A percentile compares a stretch with the other conserved stretches of the same genome.
phyloP scores from a whole-genome alignment of 2,329 filamentous ascomycete genomes.

The Fusarium algeriense region DNA sequence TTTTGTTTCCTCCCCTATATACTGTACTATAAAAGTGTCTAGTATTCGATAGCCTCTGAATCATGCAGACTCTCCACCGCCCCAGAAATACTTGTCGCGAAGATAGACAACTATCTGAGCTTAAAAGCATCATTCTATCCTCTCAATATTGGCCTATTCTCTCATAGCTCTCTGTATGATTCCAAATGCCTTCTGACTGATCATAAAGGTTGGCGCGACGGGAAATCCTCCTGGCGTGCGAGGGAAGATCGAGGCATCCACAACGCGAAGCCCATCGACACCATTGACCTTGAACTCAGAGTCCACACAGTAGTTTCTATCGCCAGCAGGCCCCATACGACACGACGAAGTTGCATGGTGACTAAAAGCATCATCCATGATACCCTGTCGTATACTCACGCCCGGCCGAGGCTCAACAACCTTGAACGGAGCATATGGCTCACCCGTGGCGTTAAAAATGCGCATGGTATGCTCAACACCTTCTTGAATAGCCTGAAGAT shows the following conservation, averaged over 20 bases:
- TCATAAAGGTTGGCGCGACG: slow-evolving; percentile 31
- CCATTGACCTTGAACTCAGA: slow-evolving; percentile 67
- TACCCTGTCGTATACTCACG: slow-evolving; percentile 60
- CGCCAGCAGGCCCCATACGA: slow-evolving; percentile 65
- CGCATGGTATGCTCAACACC: slow-evolving; percentile 33
- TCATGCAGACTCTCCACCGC: no score
- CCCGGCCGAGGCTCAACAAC: slow-evolving; percentile 51
- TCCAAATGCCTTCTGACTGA: slow-evolving; percentile 27
- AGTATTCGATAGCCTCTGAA: no score
- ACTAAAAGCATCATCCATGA: slow-evolving; percentile 64
- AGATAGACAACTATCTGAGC: no score
- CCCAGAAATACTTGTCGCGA: no score
- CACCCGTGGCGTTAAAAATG: slow-evolving; percentile 48
- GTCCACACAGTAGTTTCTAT: slow-evolving; percentile 67
- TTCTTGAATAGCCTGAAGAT: slow-evolving; percentile 28
- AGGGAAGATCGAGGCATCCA: slow-evolving; percentile 70
- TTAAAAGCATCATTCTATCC: no score
- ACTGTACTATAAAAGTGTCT: no score
- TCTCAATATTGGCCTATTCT: no score
- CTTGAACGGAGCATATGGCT: slow-evolving; percentile 35
- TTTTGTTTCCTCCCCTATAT: no score
- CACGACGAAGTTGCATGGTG: slow-evolving; percentile 69
- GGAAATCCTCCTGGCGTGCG: slow-evolving; percentile 30
- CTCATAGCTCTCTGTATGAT: neutral
- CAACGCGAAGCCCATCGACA: slow-evolving; percentile 66